A percentile compares a stretch with the other conserved stretches of the same genome.
phyloP scores from a whole-genome alignment of 202 grass and related monocot species.

The Digitaria exilis region DNA sequence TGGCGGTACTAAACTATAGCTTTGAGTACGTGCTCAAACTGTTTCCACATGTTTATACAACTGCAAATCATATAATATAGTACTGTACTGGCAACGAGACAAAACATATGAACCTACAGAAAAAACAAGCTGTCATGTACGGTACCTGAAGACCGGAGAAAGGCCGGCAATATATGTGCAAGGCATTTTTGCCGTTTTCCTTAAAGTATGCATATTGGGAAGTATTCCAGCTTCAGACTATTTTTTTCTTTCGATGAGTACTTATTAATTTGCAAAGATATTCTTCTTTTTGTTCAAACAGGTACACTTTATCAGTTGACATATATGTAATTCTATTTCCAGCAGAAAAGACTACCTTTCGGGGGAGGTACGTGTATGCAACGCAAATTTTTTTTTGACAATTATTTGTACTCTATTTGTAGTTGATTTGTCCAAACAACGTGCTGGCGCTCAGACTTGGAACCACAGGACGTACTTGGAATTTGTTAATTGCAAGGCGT shows the following conservation, averaged over 20 bases:
- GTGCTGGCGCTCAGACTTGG: conserved; percentile 6
- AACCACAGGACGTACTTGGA: conserved; percentile 3
- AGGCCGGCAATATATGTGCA: conserved; percentile 1
- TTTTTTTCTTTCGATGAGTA: not conserved
- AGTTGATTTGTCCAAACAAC: conserved; percentile 19
- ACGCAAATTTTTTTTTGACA: conserved; percentile 10
- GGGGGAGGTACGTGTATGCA: not conserved
- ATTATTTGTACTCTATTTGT: too few relatives aligned
- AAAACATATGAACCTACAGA: conserved; percentile 3
- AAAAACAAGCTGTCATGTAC: conserved; percentile 24
- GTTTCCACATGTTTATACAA: conserved; percentile 40
- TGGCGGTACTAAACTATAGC: conserved; percentile 17
- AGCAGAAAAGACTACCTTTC: not conserved
- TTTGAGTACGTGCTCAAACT: conserved; percentile 31
- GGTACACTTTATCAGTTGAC: conserved; percentile 18
- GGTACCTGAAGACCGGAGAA: not conserved
- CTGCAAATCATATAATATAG: not conserved
- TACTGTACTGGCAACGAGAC: conserved; percentile 13
- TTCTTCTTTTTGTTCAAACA: conserved; percentile 13
- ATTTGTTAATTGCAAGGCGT: not conserved
- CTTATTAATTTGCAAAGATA: not conserved
- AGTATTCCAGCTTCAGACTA: conserved; percentile 10
- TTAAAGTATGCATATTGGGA: not conserved
- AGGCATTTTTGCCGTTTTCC: conserved; percentile 21
- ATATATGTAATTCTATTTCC: not conserved